Conservation (phyloP, 1,284 basidiomycete genomes). For the Malassezia nana region DNA sequence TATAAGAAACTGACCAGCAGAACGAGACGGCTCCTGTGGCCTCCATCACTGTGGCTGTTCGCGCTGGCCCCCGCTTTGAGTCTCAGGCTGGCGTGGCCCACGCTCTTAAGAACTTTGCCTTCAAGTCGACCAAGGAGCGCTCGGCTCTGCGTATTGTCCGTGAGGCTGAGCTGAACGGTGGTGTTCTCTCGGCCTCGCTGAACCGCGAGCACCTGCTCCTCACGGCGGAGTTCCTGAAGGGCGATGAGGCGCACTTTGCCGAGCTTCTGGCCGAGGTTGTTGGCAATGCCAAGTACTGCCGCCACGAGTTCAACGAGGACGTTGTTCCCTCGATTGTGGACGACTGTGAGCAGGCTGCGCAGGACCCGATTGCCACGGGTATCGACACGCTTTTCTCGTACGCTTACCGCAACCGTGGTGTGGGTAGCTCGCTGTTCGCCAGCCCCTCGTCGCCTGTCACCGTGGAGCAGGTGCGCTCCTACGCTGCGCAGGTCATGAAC, state of each 20-base stretch:
- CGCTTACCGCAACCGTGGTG: slow-evolving; percentile 41
- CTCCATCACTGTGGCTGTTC: slow-evolving; percentile 14
- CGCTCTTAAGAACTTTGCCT: slow-evolving; percentile 22
- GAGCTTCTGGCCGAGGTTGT: slow-evolving; percentile 43
- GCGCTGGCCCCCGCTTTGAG: slow-evolving; percentile 18
- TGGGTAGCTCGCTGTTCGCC: slow-evolving; percentile 44
- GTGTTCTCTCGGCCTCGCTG: slow-evolving; percentile 74
- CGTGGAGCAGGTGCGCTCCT: slow-evolving; percentile 30
- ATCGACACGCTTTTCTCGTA: slow-evolving; percentile 41
- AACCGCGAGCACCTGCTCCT: slow-evolving; percentile 81
- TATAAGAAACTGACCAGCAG: neutral
- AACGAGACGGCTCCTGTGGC: slow-evolving; percentile 16
- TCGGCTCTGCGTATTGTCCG: slow-evolving; percentile 83
- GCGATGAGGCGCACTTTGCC: slow-evolving; percentile 63
- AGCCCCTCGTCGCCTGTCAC: slow-evolving; percentile 37
- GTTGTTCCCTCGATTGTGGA: slow-evolving; percentile 36
- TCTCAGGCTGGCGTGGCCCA: slow-evolving; percentile 13
- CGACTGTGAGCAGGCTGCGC: slow-evolving; percentile 33
- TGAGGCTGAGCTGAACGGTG: slow-evolving; percentile 87
- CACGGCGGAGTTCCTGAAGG: slow-evolving; percentile 87
- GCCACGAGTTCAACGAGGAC: slow-evolving; percentile 45
- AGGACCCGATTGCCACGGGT: slow-evolving; percentile 32
- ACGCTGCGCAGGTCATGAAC: slow-evolving; percentile 28
- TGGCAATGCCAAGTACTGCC: slow-evolving; percentile 31
- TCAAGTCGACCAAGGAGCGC: slow-evolving; percentile 52